Percentiles rank a stretch among this genome's conserved stretches.
Evolutionary conservation across 495 filamentous ascomycete genomes (phyloP).

Genomic region (Xylaria acuta): DNA sequence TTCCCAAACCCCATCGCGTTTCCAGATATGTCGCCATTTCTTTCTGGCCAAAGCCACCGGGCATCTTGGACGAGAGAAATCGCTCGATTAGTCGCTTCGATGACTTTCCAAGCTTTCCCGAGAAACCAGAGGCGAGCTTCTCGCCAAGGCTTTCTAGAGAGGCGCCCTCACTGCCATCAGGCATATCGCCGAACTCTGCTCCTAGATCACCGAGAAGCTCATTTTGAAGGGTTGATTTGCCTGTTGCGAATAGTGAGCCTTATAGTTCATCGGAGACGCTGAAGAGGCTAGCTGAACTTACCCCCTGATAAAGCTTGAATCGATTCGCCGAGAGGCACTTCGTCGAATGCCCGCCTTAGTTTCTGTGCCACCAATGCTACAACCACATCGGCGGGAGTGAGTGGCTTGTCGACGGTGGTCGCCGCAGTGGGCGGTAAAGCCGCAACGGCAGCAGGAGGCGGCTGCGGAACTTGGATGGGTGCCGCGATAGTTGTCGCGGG

Average conservation of each 20-base stretch:
- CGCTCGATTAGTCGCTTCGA: slow-evolving; percentile 82
- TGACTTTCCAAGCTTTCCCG: slow-evolving; percentile 86
- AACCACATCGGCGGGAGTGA: slow-evolving; percentile 77
- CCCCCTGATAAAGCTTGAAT: slow-evolving; percentile 90
- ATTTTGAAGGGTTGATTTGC: slow-evolving; percentile 84
- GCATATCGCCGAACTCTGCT: slow-evolving; percentile 87
- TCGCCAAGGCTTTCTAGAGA: slow-evolving; percentile 83
- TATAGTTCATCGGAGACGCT: slow-evolving; percentile 20
- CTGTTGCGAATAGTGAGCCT: slow-evolving; percentile 42
- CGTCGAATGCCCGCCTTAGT: slow-evolving; percentile 76
- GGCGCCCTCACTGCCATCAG: slow-evolving; percentile 86
- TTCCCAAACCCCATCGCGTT: slow-evolving; percentile 78
- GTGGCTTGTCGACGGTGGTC: slow-evolving; percentile 73
- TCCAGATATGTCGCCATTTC: slow-evolving; percentile 79
- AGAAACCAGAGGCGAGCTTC: slow-evolving; percentile 85
- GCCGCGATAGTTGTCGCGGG: background rate
- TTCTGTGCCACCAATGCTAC: slow-evolving; percentile 83
- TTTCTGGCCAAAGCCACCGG: slow-evolving; percentile 86
- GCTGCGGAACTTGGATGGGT: background rate
- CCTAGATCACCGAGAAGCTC: slow-evolving; percentile 86
- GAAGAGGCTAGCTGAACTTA: slow-evolving; percentile 49
- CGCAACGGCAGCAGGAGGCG: slow-evolving; percentile 45
- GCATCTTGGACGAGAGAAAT: slow-evolving; percentile 88
- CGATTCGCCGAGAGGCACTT: slow-evolving; percentile 81
- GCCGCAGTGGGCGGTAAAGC: slow-evolving; percentile 70